Conservation (phyloP, 306 rosid species). For the Pyrus bretschneideri region DNA sequence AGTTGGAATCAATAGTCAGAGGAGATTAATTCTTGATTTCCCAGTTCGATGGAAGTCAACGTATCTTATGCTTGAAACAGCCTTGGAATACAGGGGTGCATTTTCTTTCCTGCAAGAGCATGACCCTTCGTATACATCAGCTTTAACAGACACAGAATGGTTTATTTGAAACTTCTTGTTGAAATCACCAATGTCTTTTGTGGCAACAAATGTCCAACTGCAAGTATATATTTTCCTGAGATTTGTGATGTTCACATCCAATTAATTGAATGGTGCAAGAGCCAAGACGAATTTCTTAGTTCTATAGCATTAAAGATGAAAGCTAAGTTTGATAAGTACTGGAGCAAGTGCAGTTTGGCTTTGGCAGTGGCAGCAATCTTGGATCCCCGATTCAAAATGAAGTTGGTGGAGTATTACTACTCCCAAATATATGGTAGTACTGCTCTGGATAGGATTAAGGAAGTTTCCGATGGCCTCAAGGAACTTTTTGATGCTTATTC, state of each 20-base stretch:
- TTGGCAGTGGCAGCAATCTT: constrained; percentile 82
- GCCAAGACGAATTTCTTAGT: constrained; percentile 63
- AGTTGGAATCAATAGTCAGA: constrained; percentile 53
- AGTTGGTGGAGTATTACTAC: constrained; percentile 91
- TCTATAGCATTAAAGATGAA: constrained; percentile 70
- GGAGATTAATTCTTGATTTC: constrained; percentile 55
- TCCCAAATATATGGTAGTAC: constrained; percentile 90
- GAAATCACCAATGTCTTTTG: constrained; percentile 60
- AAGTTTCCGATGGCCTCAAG: constrained; percentile 75
- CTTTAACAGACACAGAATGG: constrained; percentile 72
- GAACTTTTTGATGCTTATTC: constrained; percentile 84
- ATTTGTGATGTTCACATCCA: constrained; percentile 83
- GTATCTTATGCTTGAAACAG: constrained; percentile 73
- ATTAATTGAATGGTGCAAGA: constrained; percentile 83
- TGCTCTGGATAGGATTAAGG: constrained; percentile 78
- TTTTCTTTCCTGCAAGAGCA: constrained; percentile 66
- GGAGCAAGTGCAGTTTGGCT: constrained; percentile 86
- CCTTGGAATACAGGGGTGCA: constrained; percentile 63
- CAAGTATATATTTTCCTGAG: constrained; percentile 83
- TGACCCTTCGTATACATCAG: constrained; percentile 48
- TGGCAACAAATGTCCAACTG: constrained; percentile 58
- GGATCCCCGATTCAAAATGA: constrained; percentile 95
- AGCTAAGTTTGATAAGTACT: constrained; percentile 75
- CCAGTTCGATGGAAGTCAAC: constrained; percentile 72
- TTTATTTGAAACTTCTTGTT: constrained; percentile 67